Base-by-base conservation (phyloP, 805 yeast genomes). In the Yarrowia sp. region DNA sequence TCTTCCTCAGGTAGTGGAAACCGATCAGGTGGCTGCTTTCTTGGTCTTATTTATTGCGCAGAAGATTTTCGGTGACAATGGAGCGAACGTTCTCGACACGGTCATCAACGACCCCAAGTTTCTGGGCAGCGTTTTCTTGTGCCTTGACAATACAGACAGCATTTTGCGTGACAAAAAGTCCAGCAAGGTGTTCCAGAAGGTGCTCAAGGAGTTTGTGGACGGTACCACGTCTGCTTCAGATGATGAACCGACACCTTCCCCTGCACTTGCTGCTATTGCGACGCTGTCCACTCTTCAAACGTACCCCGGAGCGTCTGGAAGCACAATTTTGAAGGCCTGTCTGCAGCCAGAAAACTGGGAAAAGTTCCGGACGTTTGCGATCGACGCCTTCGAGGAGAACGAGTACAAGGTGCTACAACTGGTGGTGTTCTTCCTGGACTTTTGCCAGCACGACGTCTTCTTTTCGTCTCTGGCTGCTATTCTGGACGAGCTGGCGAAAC, bases 171-270 rank as follows among this genome's bases (percentile, higher is more conserved):
- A 39, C 38, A 51, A 24, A 6, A 39, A 38, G 27, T 38, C 47
- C 10, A 55, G 61, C 68, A 76, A 76, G 64, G 90, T 93, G 1
- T 85, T 86, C 65, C 77, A 80, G 63, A 83, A 83, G 63, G 81
- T 90, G 1, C 83, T 85, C 32, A 97, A 96, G 1, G 74, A 77
- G 35, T 94, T 89, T 69, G 72, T 81, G 27, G 68, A 76, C 31
- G 80, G 47, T 6, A 55, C 46, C 6, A 24, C 24, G 10, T 29
- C 38, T 3, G 38, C n/a, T 22, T n/a, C 39, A 1, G 39, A 47
- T 3, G 60, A 53, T 18, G 46, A 39, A 4, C 47, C 35, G 14
- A 38, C 46, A 2, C 47, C 61, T 14, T 55, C 47, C 2, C 58
- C 58, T 1, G 58, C 58, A 4, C 32, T 51, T 5, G 47, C 47